These are phyloP conservation scores for Pilatotrama ljubarskyi DNA, from an alignment of 768 basidiomycete species.

Conservation along the genomic window DNA sequence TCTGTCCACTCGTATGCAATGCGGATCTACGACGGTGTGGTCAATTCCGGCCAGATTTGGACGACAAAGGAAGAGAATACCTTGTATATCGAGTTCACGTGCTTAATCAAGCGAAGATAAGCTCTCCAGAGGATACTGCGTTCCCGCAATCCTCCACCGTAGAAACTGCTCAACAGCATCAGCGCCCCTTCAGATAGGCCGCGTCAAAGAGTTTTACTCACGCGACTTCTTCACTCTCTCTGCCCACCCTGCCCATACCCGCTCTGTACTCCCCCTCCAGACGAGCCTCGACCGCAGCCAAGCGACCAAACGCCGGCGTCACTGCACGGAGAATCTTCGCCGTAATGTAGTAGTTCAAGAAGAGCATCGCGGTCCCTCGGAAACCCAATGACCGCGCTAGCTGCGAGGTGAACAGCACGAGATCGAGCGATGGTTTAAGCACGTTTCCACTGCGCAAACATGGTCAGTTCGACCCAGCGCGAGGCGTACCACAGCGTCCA, in stretches of 20 bases:
- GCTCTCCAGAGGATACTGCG: conserved; percentile 76
- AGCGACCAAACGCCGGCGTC: conserved; percentile 88
- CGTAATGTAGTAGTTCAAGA: conserved; percentile 85
- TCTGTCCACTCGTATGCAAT: conserved; percentile 96
- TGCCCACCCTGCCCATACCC: conserved; percentile 80
- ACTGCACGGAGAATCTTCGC: conserved; percentile 79
- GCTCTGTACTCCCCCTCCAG: conserved; percentile 90
- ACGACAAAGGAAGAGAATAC: conserved; percentile 32
- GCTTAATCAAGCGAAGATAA: conserved; percentile 79
- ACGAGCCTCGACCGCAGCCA: conserved; percentile 85
- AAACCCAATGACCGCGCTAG: conserved; percentile 84
- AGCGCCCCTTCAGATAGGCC: background rate
- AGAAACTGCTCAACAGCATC: conserved; percentile 61
- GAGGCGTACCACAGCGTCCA: conserved; percentile 14
- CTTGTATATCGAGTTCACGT: conserved; percentile 92
- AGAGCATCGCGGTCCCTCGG: conserved; percentile 79
- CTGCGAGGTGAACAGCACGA: conserved; percentile 90
- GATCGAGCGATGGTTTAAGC: conserved; percentile 88
- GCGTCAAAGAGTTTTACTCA: conserved; percentile 38
- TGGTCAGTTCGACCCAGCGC: background rate
- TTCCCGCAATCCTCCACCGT: conserved; percentile 85
- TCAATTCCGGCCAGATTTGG: background rate
- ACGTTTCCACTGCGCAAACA: conserved; percentile 71
- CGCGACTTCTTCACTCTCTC: conserved; percentile 94
- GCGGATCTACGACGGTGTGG: conserved; percentile 55